Percentiles rank a stretch among this genome's conserved stretches.
Conservation (phyloP, 352 stramenopile genomes). For the Phytopythium chamaehyphon region DNA sequence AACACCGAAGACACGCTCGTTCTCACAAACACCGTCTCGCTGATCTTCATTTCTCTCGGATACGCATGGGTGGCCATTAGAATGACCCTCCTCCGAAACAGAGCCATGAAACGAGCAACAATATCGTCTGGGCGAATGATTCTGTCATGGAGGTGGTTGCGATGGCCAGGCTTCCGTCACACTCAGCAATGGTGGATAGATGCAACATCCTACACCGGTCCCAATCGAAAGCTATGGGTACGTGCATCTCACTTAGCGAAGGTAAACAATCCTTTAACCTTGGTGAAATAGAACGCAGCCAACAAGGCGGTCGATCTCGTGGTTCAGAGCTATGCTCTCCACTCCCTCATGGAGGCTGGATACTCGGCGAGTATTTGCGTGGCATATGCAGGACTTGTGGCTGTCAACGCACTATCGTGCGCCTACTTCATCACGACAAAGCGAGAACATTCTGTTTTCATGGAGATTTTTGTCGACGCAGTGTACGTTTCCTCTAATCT, state of each 20-base stretch:
- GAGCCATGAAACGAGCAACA: background rate
- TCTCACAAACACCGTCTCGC: background rate
- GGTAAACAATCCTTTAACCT: background rate
- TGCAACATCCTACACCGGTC: slow-evolving; percentile 15
- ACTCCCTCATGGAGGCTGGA: slow-evolving; percentile 11
- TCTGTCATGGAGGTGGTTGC: background rate
- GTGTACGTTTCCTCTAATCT: slow-evolving; percentile 8
- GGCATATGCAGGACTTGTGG: slow-evolving; percentile 11
- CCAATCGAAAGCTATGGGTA: slow-evolving; percentile 19
- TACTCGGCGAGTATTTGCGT: slow-evolving; percentile 7
- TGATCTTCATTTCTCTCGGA: background rate
- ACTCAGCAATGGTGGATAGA: slow-evolving; percentile 7
- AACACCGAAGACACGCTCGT: background rate
- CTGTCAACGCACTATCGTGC: slow-evolving; percentile 15
- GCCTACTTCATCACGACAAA: slow-evolving; percentile 12
- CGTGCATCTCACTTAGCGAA: background rate
- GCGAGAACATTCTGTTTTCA: slow-evolving; percentile 8
- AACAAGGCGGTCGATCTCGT: slow-evolving; percentile 15
- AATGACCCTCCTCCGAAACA: slow-evolving; percentile 1
- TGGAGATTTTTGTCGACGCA: slow-evolving; percentile 19
- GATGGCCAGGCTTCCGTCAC: background rate
- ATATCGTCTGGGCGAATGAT: background rate
- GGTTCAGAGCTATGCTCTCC: slow-evolving; percentile 11
- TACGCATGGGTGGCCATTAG: slow-evolving; percentile 15
- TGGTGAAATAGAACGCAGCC: slow-evolving; percentile 13